These are phyloP conservation scores for Trichoderma guizhouense DNA, from an alignment of 2,329 filamentous ascomycete species.

Conservation along the genomic window DNA sequence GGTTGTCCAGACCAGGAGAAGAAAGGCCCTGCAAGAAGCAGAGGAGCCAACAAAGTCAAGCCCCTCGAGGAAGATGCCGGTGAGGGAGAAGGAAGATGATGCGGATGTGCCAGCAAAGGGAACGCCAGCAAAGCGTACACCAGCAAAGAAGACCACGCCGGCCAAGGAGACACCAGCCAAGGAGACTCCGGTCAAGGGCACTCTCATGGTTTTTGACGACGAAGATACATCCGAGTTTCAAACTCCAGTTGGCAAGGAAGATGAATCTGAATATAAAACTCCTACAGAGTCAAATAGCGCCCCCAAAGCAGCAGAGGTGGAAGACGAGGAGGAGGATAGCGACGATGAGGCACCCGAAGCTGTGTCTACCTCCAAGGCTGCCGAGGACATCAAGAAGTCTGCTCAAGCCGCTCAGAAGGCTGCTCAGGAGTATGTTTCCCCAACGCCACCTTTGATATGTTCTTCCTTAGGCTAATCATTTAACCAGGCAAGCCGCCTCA, in stretches of 20 bases:
- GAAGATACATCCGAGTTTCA: conserved; percentile 27
- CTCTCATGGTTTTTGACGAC: conserved; percentile 35
- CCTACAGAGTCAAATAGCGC: not conserved
- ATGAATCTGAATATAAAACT: conserved; percentile 20
- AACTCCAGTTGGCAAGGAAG: not conserved
- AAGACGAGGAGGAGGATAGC: conserved; percentile 38
- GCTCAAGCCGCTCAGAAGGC: conserved; percentile 47
- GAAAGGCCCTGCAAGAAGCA: conserved; percentile 28
- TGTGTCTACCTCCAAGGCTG: conserved; percentile 51
- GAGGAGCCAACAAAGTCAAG: conserved; percentile 20
- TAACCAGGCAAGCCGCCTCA: conserved; percentile 45
- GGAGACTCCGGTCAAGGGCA: conserved; percentile 22
- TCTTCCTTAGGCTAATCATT: not conserved
- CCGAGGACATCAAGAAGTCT: conserved; percentile 44
- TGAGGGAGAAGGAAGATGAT: conserved; percentile 34
- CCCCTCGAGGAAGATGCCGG: conserved; percentile 31
- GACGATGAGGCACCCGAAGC: conserved; percentile 58
- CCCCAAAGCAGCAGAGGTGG: conserved; percentile 25
- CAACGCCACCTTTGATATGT: not conserved
- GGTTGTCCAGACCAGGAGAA: conserved; percentile 27
- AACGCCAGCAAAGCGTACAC: not conserved
- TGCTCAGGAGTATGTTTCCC: conserved; percentile 46
- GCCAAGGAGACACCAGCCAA: not conserved
- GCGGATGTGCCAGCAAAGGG: conserved; percentile 11
- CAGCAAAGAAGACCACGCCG: not conserved